Percentiles rank a stretch among this genome's conserved stretches.
These are phyloP conservation scores for Ogataea hybrid DNA, from an alignment of 1,139 yeast species.

Conservation along the genomic window DNA sequence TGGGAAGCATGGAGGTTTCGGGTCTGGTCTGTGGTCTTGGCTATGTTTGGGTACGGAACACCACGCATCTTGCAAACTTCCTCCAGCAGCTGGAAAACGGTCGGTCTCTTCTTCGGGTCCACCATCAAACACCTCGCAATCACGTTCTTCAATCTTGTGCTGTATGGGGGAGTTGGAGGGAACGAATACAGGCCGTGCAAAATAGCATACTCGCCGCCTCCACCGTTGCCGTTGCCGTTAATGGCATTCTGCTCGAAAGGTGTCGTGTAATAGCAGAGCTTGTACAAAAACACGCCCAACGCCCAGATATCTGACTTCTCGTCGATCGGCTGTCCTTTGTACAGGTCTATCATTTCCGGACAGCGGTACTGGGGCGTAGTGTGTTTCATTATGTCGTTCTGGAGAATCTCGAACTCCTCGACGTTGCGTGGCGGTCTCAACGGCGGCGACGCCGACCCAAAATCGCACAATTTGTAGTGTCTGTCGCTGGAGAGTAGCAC, in stretches of 20 bases:
- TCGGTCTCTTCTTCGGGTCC: constrained; percentile 72
- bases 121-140: constrained; percentile 47
- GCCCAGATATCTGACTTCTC: constrained; percentile 87
- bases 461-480: constrained; percentile 69
- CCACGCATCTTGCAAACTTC: constrained; percentile 65
- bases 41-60: constrained; percentile 31
- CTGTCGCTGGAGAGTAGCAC: constrained; percentile 56
- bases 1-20: constrained; percentile 2
- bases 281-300: constrained; percentile 72
- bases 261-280: constrained; percentile 75
- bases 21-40: neutral
- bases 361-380: constrained; percentile 83
- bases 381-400: constrained; percentile 67
- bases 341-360: constrained; percentile 80
- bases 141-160: constrained; percentile 65
- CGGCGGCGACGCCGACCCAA: constrained; percentile 67
- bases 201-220: constrained; percentile 67
- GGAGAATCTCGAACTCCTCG: constrained; percentile 57
- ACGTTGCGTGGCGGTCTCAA: constrained; percentile 64
- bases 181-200: constrained; percentile 64
- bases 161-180: constrained; percentile 52
- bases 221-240: constrained; percentile 31
- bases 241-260: constrained; percentile 64
- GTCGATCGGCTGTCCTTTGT: constrained; percentile 64
- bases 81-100: constrained; percentile 62